Conservation (phyloP, 305 asterid genomes). For the Lippia alba region DNA sequence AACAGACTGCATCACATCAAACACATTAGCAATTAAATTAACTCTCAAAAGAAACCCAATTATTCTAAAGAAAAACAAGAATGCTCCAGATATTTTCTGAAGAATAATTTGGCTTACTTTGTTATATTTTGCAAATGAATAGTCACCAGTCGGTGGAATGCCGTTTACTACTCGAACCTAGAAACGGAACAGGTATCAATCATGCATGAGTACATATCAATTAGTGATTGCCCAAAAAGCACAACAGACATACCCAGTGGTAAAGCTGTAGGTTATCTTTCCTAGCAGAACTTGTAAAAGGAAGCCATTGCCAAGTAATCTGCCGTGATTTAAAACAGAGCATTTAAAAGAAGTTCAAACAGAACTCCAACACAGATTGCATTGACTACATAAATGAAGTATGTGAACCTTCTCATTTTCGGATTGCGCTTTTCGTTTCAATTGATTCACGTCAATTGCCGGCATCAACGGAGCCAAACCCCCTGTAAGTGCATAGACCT, state of each 20-base stretch:
- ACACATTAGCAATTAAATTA: constrained; percentile 31
- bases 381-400: constrained; percentile 13
- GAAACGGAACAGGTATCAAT: constrained; percentile 32
- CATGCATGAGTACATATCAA: not conserved
- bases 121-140: constrained; percentile 93
- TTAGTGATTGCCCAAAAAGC: constrained; percentile 15
- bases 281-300: constrained; percentile 89
- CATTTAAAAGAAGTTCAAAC: not conserved
- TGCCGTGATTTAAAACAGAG: constrained; percentile 31
- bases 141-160: constrained; percentile 88
- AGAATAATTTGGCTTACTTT: constrained; percentile 54
- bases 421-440: constrained; percentile 70
- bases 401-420: constrained; percentile 82
- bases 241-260: constrained; percentile 76
- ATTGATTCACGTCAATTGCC: constrained; percentile 71
- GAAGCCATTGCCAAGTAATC: constrained; percentile 99
- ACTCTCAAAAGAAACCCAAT: constrained; percentile 24
- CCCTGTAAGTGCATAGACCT: constrained; percentile 97
- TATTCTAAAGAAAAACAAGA: constrained; percentile 6
- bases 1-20: constrained; percentile 70
- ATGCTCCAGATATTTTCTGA: not conserved
- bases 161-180: constrained; percentile 97
- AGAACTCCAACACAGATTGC: not conserved
- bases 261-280: constrained; percentile 84
- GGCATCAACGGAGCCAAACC: constrained; percentile 94